A percentile compares a stretch with the other conserved stretches of the same genome.
phyloP scores from a whole-genome alignment of 345 rosid genomes.

The Bruguiera parviflora region DNA sequence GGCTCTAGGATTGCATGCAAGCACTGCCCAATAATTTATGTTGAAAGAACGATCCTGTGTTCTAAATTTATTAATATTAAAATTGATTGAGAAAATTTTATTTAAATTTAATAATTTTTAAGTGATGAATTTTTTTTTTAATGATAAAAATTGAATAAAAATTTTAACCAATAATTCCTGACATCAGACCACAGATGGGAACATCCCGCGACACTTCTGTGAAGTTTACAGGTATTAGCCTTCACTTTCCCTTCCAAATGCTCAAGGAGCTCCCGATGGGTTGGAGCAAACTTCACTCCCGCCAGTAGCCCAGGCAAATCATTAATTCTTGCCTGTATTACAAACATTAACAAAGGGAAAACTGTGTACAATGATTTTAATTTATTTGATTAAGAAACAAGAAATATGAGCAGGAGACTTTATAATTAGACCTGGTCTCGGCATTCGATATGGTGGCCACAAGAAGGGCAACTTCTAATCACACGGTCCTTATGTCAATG shows the following conservation, averaged over 20 bases:
- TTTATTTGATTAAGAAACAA: neutral
- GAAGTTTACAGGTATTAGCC: slow-evolving; percentile 63
- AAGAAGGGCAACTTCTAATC: slow-evolving; percentile 71
- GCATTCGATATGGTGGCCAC: slow-evolving; percentile 80
- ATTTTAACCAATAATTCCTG: no score
- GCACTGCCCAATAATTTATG: neutral
- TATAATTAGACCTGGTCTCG: slow-evolving; percentile 46
- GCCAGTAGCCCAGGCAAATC: slow-evolving; percentile 93
- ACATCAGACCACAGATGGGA: no score
- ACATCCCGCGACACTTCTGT: neutral
- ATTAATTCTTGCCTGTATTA: slow-evolving; percentile 58
- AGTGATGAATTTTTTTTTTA: no score
- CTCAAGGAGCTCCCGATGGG: slow-evolving; percentile 89
- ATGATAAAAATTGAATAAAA: no score
- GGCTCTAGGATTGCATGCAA: no score
- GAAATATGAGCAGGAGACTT: no score
- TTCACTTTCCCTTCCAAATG: slow-evolving; percentile 87
- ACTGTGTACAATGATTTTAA: no score
- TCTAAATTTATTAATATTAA: no score
- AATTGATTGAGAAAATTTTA: no score
- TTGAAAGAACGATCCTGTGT: no score
- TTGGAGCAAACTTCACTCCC: slow-evolving; percentile 96
- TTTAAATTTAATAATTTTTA: no score
- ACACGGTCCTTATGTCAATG: slow-evolving; percentile 33
- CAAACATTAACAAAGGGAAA: no score